Conservation (phyloP, 1,139 yeast species). For the Suhomyces chickasaworum region DNA sequence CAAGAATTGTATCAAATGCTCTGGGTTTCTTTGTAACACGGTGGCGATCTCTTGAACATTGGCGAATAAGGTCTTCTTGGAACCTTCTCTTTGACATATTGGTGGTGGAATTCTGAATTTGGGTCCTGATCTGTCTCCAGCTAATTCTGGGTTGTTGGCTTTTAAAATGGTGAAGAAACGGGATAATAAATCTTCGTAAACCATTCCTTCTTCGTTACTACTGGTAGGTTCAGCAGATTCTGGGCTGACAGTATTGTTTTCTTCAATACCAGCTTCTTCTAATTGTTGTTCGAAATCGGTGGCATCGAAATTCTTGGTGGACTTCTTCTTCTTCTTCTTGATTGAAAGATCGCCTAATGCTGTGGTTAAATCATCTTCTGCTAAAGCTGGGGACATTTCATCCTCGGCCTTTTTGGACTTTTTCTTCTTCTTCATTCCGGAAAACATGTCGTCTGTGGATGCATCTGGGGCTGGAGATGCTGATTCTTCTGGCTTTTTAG, state of each 20-base stretch:
- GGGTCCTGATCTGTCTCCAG: slow-evolving; percentile 91
- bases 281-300: slow-evolving; percentile 88
- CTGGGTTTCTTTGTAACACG: slow-evolving; percentile 94
- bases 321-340: slow-evolving; percentile 77
- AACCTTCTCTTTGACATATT: slow-evolving; percentile 94
- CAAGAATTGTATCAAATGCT: slow-evolving; percentile 92
- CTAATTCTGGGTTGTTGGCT: slow-evolving; percentile 95
- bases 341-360: slow-evolving; percentile 74
- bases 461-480: slow-evolving; percentile 33
- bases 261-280: slow-evolving; percentile 85
- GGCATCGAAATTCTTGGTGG: slow-evolving; percentile 55
- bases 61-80: slow-evolving; percentile 93
- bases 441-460: slow-evolving; percentile 51
- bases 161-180: slow-evolving; percentile 85
- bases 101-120: slow-evolving; percentile 99
- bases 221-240: slow-evolving; percentile 23
- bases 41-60: slow-evolving; percentile 94
- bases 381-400: slow-evolving; percentile 42
- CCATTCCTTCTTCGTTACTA: slow-evolving; percentile 56
- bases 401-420: slow-evolving; percentile 45
- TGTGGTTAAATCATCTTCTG: slow-evolving; percentile 64
- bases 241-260: slow-evolving; percentile 32
- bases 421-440: slow-evolving; percentile 58
- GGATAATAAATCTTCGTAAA: slow-evolving; percentile 75
- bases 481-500: slow-evolving; percentile 45